Conservation (phyloP, 2,329 filamentous ascomycete species). For the Verticillium longisporum region DNA sequence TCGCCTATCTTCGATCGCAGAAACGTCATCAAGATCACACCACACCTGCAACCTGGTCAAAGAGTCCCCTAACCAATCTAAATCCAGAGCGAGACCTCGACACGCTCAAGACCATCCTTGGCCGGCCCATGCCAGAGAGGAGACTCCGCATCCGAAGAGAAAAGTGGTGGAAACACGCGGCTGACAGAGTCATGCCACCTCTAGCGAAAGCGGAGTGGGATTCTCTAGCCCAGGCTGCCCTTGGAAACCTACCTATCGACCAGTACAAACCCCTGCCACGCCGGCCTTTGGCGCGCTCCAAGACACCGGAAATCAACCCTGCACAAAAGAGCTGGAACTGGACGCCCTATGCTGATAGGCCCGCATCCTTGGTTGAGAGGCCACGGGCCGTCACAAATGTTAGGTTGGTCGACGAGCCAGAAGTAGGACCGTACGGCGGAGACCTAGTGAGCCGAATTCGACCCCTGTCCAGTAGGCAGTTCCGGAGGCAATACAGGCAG, state of each 20-base stretch:
- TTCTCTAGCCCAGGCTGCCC: constrained; percentile 37
- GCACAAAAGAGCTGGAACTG: constrained; percentile 29
- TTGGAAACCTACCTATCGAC: constrained; percentile 27
- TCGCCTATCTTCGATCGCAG: constrained; percentile 34
- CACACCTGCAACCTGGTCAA: constrained; percentile 18
- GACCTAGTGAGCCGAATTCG: constrained; percentile 14
- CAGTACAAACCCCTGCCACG: constrained; percentile 31
- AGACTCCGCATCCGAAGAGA: constrained; percentile 34
- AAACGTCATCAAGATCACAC: constrained; percentile 19
- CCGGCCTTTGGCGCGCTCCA: constrained; percentile 19
- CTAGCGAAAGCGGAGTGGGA: constrained; percentile 49
- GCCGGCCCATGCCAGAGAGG: constrained; percentile 31
- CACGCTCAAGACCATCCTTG: constrained; percentile 37
- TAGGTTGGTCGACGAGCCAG: constrained; percentile 26
- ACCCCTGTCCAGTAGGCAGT: constrained; percentile 29
- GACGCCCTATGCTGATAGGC: constrained; percentile 30
- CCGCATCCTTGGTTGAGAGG: constrained; percentile 31
- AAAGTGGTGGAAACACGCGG: constrained; percentile 38
- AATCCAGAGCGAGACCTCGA: constrained; percentile 31
- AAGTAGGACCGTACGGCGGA: constrained; percentile 29
- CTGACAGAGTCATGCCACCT: constrained; percentile 46
- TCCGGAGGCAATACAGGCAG: constrained; percentile 39
- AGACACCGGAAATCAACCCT: background rate
- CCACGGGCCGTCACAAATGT: constrained; percentile 24
- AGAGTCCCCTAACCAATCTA: constrained; percentile 14